Conservation (phyloP, 108 stramenopile species). For the Nitzschia sp. region DNA sequence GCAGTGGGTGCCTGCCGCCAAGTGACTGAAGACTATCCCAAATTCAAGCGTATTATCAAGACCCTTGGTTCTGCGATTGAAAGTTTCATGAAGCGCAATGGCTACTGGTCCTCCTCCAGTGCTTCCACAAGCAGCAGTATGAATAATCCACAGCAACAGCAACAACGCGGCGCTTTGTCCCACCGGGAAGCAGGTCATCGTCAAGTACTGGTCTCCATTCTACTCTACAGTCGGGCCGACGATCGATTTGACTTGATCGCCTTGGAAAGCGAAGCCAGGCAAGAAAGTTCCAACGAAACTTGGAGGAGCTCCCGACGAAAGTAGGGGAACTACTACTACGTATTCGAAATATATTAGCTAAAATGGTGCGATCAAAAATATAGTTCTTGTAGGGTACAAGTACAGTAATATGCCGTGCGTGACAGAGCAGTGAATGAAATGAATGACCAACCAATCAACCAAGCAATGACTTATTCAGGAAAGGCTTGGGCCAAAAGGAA, state of each 20-base stretch:
- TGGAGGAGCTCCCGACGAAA: background rate
- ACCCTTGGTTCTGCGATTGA: constrained; percentile 54
- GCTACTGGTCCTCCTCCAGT: constrained; percentile 28
- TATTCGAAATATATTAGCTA: too few species aligned
- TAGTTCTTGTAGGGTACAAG: too few species aligned
- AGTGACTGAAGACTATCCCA: constrained; percentile 35
- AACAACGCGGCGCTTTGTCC: too few species aligned
- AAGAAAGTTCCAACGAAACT: background rate
- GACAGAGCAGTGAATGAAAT: too few species aligned
- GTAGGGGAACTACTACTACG: too few species aligned
- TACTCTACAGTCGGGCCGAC: constrained; percentile 51
- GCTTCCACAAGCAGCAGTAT: background rate
- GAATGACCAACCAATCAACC: too few species aligned
- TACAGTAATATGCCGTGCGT: too few species aligned
- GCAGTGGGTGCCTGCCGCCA: constrained; percentile 19
- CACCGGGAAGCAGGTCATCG: too few species aligned
- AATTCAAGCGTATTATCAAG: constrained; percentile 48
- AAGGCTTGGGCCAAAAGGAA: too few species aligned
- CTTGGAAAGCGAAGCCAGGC: constrained; percentile 13
- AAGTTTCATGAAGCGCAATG: constrained; percentile 36
- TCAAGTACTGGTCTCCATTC: constrained; percentile 16
- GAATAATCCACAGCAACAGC: background rate
- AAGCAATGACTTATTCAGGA: too few species aligned
- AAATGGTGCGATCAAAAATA: too few species aligned
- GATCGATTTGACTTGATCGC: constrained; percentile 65